These are phyloP conservation scores for Vachellia collinsii DNA, from an alignment of 306 rosid genomes.

Conservation along the genomic window DNA sequence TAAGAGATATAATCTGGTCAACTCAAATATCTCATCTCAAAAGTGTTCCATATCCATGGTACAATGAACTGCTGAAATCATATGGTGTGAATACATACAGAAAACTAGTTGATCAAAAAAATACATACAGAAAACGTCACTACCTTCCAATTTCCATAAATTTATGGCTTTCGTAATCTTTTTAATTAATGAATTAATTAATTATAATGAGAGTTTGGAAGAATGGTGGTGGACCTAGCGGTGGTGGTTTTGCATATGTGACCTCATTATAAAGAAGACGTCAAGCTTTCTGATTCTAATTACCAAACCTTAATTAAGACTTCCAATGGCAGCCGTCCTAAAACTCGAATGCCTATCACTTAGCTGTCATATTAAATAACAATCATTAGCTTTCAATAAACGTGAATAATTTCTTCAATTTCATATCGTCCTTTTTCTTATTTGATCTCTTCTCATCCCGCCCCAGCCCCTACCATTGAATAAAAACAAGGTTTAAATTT, in stretches of 20 bases:
- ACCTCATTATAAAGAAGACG: background rate
- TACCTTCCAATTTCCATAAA: background rate
- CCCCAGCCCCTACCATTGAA: too few relatives aligned
- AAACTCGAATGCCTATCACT: background rate
- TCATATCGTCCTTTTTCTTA: background rate
- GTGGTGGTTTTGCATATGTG: background rate
- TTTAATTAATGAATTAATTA: background rate
- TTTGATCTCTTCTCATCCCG: too few relatives aligned
- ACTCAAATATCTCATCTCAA: background rate
- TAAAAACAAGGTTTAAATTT: too few relatives aligned
- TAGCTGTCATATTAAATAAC: background rate
- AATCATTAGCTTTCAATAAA: background rate
- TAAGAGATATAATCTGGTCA: background rate
- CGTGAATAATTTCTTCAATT: too few relatives aligned
- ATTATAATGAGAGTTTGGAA: background rate
- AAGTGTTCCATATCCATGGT: background rate
- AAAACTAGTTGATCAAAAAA: too few relatives aligned
- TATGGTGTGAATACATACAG: background rate
- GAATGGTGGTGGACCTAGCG: background rate
- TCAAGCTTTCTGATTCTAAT: background rate
- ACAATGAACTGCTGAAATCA: background rate
- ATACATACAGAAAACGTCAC: background rate
- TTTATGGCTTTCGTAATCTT: background rate
- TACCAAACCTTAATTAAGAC: background rate
- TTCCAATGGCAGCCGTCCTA: background rate